These are phyloP conservation scores for Phytophthora gonapodyides DNA, from an alignment of 352 stramenopile genomes.

Conservation along the genomic window DNA sequence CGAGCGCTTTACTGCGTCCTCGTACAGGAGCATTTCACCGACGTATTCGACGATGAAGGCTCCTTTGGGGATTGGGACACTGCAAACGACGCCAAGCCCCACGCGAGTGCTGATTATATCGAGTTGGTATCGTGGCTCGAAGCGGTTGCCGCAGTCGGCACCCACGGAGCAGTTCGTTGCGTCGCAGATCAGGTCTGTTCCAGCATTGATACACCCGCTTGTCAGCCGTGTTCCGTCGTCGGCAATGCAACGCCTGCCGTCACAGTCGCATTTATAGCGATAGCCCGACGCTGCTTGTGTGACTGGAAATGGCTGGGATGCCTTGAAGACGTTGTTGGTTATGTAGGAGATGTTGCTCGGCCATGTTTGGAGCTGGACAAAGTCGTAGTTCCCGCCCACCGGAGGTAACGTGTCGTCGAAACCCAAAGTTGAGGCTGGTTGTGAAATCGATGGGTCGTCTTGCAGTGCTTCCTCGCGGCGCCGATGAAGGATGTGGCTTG, in stretches of 20 bases:
- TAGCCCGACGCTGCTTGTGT: background rate
- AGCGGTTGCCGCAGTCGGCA: background rate
- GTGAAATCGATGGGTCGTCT: too few species aligned
- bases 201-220: background rate
- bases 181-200: background rate
- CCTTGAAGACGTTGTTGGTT: conserved; percentile 1
- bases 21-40: background rate
- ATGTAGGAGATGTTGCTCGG: background rate
- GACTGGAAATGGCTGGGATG: background rate
- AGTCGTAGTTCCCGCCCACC: conserved; percentile 7
- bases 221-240: background rate
- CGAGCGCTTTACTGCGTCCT: background rate
- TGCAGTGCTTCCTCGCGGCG: background rate
- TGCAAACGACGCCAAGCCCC: background rate
- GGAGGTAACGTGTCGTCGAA: background rate
- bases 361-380: background rate
- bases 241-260: background rate
- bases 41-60: background rate
- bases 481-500: too few species aligned
- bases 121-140: background rate
- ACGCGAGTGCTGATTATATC: background rate
- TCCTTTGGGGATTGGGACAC: background rate
- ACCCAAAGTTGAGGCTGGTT: too few species aligned
- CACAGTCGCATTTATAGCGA: background rate
- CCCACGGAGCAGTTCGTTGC: background rate